Base-by-base conservation (phyloP, 1,284 basidiomycete genomes). In the Leccinum pachyderme region DNA sequence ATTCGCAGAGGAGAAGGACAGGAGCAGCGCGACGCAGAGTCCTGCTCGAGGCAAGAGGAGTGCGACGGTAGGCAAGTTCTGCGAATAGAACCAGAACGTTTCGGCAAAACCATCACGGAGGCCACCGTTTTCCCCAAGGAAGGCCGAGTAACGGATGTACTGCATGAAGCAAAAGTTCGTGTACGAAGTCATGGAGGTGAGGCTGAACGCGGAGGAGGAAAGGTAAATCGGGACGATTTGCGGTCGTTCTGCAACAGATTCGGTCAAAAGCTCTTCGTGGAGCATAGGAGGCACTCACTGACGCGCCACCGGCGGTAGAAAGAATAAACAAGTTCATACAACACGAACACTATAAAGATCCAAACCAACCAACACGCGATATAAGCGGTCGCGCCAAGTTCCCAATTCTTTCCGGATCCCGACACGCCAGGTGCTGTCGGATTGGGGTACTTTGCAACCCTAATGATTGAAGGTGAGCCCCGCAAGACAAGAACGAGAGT, bases 131-230 rank as follows among this genome's bases (percentile, higher is more conserved):
- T 83, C 78, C 49, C 77, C 76, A 49, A 72, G 69, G 70, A 81
- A 84, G n/a, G 89, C 86, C 9, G 84, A 82, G 56, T 77, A 76
- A 44, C 91, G 86, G 61, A 93, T 77, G 69, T 92, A 81, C 55
- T 85, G 81, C 61, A 95, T 75, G 75, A 94, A 93, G 71, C 84
- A 88, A 69, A 92, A 94, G 72, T 87, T 84, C 54, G 81, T 81
- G 73, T 87, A 94, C 8, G 89, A 93, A 3, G 83, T 79, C 74
- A 94, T 82, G 37, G 82, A 82, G 28, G 83, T 86, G 55, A 87
- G 77, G 65, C 83, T 86, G 73, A 84, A 87, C 5, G 83, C 89
- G 6, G 90, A 77, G 1, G 90, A 78, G 2, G 91, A 93, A 51
- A 91, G 76, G 71, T 93, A 93, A 58, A 95, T 82, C 7, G 90